Percentiles rank a stretch among this genome's conserved stretches.
Conservation (phyloP, 2,329 filamentous ascomycete genomes). For the Exophiala sp. region DNA sequence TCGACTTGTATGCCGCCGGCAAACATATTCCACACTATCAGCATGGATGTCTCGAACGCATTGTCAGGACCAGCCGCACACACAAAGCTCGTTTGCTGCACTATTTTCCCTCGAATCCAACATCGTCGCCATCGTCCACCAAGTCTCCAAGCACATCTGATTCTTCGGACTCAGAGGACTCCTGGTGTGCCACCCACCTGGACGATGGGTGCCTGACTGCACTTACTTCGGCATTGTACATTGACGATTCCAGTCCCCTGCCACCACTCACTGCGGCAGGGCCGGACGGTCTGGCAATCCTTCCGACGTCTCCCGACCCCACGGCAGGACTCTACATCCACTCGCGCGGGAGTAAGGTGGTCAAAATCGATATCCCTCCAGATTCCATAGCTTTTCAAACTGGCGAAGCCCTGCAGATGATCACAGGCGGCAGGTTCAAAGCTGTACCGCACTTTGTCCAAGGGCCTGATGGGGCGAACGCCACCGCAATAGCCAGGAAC, state of each 20-base stretch:
- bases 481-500: conserved; percentile 61
- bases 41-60: conserved; percentile 72
- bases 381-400: conserved; percentile 96
- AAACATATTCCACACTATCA: conserved; percentile 71
- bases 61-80: conserved; percentile 78
- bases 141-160: conserved; percentile 6
- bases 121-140: conserved; percentile 4
- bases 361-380: conserved; percentile 84
- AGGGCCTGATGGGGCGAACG: conserved; percentile 44
- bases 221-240: conserved; percentile 90
- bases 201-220: conserved; percentile 93
- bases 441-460: conserved; percentile 94
- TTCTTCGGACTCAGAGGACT: conserved; percentile 57
- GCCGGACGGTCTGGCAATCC: conserved; percentile 47
- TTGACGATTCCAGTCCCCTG: conserved; percentile 63
- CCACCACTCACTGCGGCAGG: conserved; percentile 1
- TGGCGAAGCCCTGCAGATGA: conserved; percentile 82
- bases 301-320: conserved; percentile 73
- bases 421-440: conserved; percentile 82
- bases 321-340: conserved; percentile 89
- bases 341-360: conserved; percentile 72
- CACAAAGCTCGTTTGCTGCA: conserved; percentile 89
- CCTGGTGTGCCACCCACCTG: conserved; percentile 77
- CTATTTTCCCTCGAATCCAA: conserved; percentile 65
- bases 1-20: conserved; percentile 72